These are phyloP conservation scores for Pseudogymnoascus sp. DNA, from an alignment of 2,329 filamentous ascomycete genomes.

Conservation along the genomic window DNA sequence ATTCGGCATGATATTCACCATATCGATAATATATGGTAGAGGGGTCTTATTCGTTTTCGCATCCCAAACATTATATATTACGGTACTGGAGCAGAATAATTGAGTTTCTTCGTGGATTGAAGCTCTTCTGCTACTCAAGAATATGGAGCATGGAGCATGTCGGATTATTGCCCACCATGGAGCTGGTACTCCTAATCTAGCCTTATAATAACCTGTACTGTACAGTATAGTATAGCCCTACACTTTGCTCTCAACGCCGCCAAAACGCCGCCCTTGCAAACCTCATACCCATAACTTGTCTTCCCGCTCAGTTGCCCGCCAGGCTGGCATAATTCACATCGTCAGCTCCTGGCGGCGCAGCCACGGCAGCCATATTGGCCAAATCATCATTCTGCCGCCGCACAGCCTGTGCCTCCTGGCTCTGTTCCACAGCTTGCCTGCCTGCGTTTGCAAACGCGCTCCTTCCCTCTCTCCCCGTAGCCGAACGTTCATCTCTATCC, in stretches of 20 bases:
- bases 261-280: neutral
- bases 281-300: neutral
- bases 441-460: conserved; percentile 45
- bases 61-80: neutral
- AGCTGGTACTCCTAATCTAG: conserved; percentile 2
- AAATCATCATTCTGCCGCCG: conserved; percentile 23
- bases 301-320: conserved; percentile 61
- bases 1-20: conserved; percentile 2
- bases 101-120: neutral
- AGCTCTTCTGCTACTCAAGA: neutral
- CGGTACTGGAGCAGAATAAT: neutral
- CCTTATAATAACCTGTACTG: neutral
- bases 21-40: neutral
- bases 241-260: conserved; percentile 2
- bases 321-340: conserved; percentile 81
- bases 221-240: conserved; percentile 4
- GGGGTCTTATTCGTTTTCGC: neutral
- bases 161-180: neutral
- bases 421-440: conserved; percentile 30
- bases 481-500: conserved; percentile 75
- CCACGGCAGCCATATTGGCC: conserved; percentile 41
- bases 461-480: conserved; percentile 73
- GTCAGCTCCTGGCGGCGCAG: conserved; percentile 70
- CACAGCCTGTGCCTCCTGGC: conserved; percentile 20
- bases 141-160: neutral